A percentile compares a stretch with the other conserved stretches of the same genome.
phyloP scores from a whole-genome alignment of 345 rosid genomes.

The Acer negundo region DNA sequence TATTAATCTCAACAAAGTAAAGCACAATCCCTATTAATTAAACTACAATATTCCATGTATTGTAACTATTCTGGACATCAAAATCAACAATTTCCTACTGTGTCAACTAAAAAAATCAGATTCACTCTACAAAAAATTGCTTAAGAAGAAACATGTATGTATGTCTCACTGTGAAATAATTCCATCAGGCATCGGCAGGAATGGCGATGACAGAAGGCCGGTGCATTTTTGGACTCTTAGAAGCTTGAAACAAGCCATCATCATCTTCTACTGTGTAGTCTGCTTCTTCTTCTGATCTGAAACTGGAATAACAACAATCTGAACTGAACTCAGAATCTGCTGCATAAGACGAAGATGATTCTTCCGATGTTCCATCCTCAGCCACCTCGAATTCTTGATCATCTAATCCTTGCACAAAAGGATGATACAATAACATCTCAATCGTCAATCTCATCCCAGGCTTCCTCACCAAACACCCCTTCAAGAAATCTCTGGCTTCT shows the following conservation, averaged over 20 bases:
- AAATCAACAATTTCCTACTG: background rate
- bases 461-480: slow-evolving; percentile 25
- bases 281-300: background rate
- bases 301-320: background rate
- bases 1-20: too few species aligned
- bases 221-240: background rate
- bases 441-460: slow-evolving; percentile 25
- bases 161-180: background rate
- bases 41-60: too few species aligned
- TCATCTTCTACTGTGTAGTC: background rate
- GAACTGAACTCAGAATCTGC: background rate
- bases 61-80: too few species aligned
- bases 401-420: slow-evolving; percentile 28
- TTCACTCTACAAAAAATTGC: background rate
- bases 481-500: slow-evolving; percentile 33
- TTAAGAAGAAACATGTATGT: background rate
- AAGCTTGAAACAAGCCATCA: background rate
- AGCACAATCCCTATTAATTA: too few species aligned
- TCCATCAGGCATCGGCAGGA: background rate
- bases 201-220: background rate
- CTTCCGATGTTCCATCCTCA: background rate
- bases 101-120: background rate
- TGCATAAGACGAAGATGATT: background rate
- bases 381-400: slow-evolving; percentile 14
- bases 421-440: slow-evolving; percentile 30